A percentile compares a stretch with the other conserved stretches of the same genome.
phyloP scores from a whole-genome alignment of 495 filamentous ascomycete genomes.

The Annulohypoxylon moriforme region DNA sequence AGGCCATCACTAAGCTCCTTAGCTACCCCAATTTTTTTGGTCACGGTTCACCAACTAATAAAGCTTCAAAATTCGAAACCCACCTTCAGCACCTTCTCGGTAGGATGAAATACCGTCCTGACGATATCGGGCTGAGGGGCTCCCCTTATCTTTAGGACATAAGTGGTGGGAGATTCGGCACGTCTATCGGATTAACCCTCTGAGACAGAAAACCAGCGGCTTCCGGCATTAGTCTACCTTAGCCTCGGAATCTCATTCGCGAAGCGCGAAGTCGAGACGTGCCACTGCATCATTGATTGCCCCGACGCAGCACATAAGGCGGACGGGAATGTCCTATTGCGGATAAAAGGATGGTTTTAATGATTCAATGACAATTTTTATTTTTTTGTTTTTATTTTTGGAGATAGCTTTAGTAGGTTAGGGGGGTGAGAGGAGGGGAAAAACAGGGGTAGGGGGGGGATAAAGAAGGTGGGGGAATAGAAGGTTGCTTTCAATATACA shows the following conservation, averaged over 20 bases:
- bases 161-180: slow-evolving; percentile 46
- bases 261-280: not conserved
- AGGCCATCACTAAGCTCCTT: not conserved
- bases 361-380: slow-evolving; percentile 1
- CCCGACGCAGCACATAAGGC: not conserved
- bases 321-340: slow-evolving; percentile 10
- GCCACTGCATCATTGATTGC: not conserved
- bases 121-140: slow-evolving; percentile 22
- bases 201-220: not conserved
- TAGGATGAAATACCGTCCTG: slow-evolving; percentile 35
- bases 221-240: slow-evolving; percentile 6
- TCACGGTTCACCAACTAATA: not conserved
- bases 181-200: slow-evolving; percentile 33
- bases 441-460: slow-evolving; percentile 6
- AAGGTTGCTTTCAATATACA: not conserved
- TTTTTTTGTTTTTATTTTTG: not conserved
- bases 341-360: slow-evolving; percentile 33
- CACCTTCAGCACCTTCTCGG: slow-evolving; percentile 11
- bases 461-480: not conserved
- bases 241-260: slow-evolving; percentile 29
- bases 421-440: not conserved
- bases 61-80: not conserved
- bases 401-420: not conserved
- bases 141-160: slow-evolving; percentile 22
- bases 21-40: slow-evolving; percentile 3